These are phyloP conservation scores for Tephrocybe sp. DNA, from an alignment of 768 basidiomycete species.

Conservation along the genomic window DNA sequence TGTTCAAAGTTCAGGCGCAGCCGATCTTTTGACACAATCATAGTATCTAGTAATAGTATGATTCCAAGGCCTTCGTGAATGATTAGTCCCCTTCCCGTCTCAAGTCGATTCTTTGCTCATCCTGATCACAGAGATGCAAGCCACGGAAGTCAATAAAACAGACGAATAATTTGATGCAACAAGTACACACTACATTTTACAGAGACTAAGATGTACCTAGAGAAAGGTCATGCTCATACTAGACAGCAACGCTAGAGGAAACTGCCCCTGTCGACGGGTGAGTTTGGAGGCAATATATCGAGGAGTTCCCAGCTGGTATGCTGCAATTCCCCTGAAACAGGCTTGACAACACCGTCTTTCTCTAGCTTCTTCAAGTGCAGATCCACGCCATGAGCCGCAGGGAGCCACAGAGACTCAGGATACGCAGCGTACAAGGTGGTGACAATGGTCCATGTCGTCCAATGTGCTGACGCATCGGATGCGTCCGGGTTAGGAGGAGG, in stretches of 20 bases:
- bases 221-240: too few relatives aligned
- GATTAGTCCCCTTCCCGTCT: too few relatives aligned
- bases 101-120: too few relatives aligned
- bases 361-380: conserved; percentile 75
- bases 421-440: conserved; percentile 67
- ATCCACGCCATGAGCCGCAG: conserved; percentile 66
- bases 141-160: too few relatives aligned
- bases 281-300: conserved; percentile 9
- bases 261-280: conserved; percentile 15
- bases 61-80: too few relatives aligned
- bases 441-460: conserved; percentile 69
- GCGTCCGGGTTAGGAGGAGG: conserved; percentile 22
- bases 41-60: too few relatives aligned
- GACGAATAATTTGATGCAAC: too few relatives aligned
- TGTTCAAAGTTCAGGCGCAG: too few relatives aligned
- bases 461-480: conserved; percentile 19
- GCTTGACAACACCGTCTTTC: conserved; percentile 55
- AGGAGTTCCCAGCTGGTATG: conserved; percentile 46
- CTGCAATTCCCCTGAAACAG: conserved; percentile 48
- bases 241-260: not conserved
- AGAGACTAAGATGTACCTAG: too few relatives aligned
- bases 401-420: conserved; percentile 66
- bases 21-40: too few relatives aligned
- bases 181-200: too few relatives aligned
- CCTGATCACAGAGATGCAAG: too few relatives aligned